Evolutionary conservation across 352 stramenopile species (phyloP).

Genomic region (Pythium phragmitis): DNA sequence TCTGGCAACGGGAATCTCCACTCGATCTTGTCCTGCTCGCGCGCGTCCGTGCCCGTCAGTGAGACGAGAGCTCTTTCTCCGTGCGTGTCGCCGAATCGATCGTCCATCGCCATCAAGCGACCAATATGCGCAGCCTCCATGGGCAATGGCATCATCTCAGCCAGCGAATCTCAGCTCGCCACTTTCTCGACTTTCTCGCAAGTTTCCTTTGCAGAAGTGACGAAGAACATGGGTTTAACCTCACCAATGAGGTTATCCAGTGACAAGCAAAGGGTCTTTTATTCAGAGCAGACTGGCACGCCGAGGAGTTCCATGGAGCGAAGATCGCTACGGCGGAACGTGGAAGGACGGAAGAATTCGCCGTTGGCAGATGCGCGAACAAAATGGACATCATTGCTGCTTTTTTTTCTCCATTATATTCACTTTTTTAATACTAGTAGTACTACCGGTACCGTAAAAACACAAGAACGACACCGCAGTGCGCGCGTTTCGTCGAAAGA

Average conservation of each 20-base stretch:
- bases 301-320: background rate
- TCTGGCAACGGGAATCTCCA: constrained; percentile 4
- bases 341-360: too few relatives aligned
- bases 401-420: constrained; percentile 24
- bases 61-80: too few relatives aligned
- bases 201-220: constrained; percentile 9
- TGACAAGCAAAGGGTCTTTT: background rate
- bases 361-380: too few relatives aligned
- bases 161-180: too few relatives aligned
- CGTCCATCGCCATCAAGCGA: too few relatives aligned
- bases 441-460: constrained; percentile 16
- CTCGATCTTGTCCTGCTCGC: too few relatives aligned
- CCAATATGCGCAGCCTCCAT: too few relatives aligned
- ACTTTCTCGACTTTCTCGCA: too few relatives aligned
- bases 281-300: background rate
- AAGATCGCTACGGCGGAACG: background rate
- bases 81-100: too few relatives aligned
- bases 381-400: too few relatives aligned
- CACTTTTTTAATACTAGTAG: constrained; percentile 18
- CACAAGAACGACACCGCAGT: constrained; percentile 13
- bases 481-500: background rate
- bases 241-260: constrained; percentile 2
- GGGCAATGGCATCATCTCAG: too few relatives aligned
- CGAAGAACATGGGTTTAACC: constrained; percentile 8
- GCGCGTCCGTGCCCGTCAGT: too few relatives aligned